Base-by-base conservation (phyloP, 148 eudicot species). In the Beta vulgaris region DNA sequence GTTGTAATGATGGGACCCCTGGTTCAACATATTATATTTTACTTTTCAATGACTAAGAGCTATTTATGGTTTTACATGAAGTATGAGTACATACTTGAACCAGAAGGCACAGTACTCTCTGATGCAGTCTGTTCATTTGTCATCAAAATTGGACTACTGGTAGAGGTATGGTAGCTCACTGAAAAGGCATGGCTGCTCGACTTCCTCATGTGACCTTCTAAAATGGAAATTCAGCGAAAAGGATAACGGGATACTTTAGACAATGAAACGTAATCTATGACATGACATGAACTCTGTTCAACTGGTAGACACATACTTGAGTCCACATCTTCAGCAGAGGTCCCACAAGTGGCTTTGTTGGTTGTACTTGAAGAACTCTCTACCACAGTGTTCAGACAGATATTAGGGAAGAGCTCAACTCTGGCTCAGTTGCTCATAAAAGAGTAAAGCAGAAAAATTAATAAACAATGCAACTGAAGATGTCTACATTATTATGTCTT, bases 1-100 rank as follows among this genome's bases (percentile, higher is more conserved):
- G 81, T 70, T 69, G 61, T 71, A 72, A 64, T 68, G 84, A 73
- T 76, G 83, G 71, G 66, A 74, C 68, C 75, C 87, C 93, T 89
- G 91, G 78, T 80, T 71, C 82, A 78, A 51, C 76, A 78, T 43
- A 73, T 63, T 42, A 73, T 29, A 46, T 54, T 55, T 54, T 70
- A 76, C 68, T 53, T 69, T 57, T 58, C 36, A 69, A 55, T 25
- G 31, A 76, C 15, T 19, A 15, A 31, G 35, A 31, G 26, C 55
- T 46, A 43, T 29, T 19, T 28, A 72, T 16, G 69, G 66, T 28
- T 34, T 10, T 58, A 48, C 74, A 21, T 16, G 49, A n/a, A 32
- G 11, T 43, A 8, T 25, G 43, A 54, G 18, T n/a, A 78, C 89
- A 51, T 88, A 90, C 97, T 75, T 73, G 68, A 71, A 82, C 81